A percentile compares a stretch with the other conserved stretches of the same genome.
Evolutionary conservation across 805 yeast genomes (phyloP).

Genomic region (Spathaspora boniae): DNA sequence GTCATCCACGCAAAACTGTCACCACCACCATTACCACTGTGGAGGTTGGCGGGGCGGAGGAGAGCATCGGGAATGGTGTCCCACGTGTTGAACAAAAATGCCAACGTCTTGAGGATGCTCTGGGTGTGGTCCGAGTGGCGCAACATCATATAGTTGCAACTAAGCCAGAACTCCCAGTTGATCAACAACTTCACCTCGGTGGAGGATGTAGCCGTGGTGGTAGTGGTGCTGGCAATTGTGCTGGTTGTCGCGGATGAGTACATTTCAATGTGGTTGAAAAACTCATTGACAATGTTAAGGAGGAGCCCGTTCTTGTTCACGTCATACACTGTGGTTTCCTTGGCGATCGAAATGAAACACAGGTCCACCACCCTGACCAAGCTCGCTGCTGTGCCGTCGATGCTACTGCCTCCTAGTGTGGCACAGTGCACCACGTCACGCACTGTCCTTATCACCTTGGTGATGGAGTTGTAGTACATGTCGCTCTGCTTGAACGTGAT

Average conservation of each 20-base stretch:
- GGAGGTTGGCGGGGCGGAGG: slow-evolving; percentile 6
- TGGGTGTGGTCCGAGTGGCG: slow-evolving; percentile 55
- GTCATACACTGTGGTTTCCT: slow-evolving; percentile 34
- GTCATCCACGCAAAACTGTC: slow-evolving; percentile 34
- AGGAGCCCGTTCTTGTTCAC: slow-evolving; percentile 35
- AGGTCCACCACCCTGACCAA: slow-evolving; percentile 26
- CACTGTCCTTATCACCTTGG: slow-evolving; percentile 36
- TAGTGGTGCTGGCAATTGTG: too few species aligned
- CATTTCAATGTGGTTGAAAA: slow-evolving; percentile 29
- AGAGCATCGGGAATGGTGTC: slow-evolving; percentile 50
- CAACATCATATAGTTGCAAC: slow-evolving; percentile 57
- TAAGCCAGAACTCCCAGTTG: slow-evolving; percentile 78
- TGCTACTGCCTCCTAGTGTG: slow-evolving; percentile 5
- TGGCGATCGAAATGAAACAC: slow-evolving; percentile 34
- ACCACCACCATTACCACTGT: not conserved
- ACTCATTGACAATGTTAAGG: slow-evolving; percentile 40
- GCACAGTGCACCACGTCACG: slow-evolving; percentile 31
- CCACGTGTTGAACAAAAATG: slow-evolving; percentile 74
- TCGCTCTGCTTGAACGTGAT: slow-evolving; percentile 24
- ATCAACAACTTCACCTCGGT: slow-evolving; percentile 22
- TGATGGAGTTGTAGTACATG: slow-evolving; percentile 35
- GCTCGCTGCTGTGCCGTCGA: slow-evolving; percentile 12
- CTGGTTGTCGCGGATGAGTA: slow-evolving; percentile 7
- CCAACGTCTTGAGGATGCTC: slow-evolving; percentile 58
- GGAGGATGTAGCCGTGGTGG: slow-evolving; percentile 1